Evolutionary conservation across 371 early-diverging fungal genomes (phyloP), one percentile per base, ranked within the genome.

Genomic region (Rhizoclosmatium hyalinum): DNA sequence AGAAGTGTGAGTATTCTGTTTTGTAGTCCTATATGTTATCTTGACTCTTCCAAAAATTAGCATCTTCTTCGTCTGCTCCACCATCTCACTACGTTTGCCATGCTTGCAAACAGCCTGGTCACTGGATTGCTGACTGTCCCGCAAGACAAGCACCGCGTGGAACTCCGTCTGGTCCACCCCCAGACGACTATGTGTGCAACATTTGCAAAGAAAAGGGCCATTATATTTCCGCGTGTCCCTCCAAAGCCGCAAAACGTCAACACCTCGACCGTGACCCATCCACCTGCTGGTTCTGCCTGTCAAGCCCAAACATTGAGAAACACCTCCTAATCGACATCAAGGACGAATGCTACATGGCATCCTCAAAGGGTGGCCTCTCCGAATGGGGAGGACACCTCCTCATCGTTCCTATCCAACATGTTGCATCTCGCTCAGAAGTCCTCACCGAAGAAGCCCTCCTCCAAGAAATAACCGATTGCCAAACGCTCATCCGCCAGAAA

Each of bases 211-310:
- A 79, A 45, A 75, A 82, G 19, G 94, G 93, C 3, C 93, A 93
- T 74, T 89, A 75, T 70, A 85, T 92, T 14, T 76, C 77, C 24
- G 88, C 92, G 4, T 93, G 94, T 91, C 92, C 14, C 39, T 19
- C 32, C 32, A 45, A 45, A 44, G 14, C 21, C 17, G 19, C 41
- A 2, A 21, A 24, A 17, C 50, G 57, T 12, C 56, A 66, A 54
- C 19, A 19, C 41, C 3, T 72, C n/a, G 62, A 73, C 54, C 67
- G 77, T 66, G 19, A 56, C 21, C 24, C 72, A 4, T 1, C 32
- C 39, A 72, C 90, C 1, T 95, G 96, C 78, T 95, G 96, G 96
- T 95, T 95, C 82, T 95, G 96, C 77, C 82, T 94, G 47, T 85
- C 92, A 4, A 93, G 93, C 71, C 93, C 93, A 0, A 89, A 91